A percentile compares a stretch with the other conserved stretches of the same genome.
Evolutionary conservation across 2,329 filamentous ascomycete species (phyloP).

Genomic region (Thelonectria rubi): DNA sequence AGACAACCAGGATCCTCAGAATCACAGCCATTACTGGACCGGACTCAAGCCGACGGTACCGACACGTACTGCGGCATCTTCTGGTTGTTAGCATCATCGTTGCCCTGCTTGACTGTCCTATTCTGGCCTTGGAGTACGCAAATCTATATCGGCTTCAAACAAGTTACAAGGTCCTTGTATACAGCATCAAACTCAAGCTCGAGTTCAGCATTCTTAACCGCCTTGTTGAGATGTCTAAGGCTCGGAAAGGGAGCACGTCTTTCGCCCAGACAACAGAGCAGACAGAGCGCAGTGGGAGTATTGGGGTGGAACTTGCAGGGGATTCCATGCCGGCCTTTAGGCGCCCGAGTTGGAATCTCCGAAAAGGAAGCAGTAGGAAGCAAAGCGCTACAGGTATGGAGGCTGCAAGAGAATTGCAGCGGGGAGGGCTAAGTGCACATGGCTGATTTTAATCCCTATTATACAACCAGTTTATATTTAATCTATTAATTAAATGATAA

Average conservation of each 20-base stretch:
- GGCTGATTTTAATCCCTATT: no score
- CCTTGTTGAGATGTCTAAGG: slow-evolving; percentile 38
- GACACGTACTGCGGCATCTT: slow-evolving; percentile 45
- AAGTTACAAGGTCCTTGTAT: slow-evolving; percentile 38
- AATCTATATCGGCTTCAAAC: slow-evolving; percentile 45
- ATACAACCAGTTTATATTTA: no score
- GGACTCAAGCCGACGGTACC: slow-evolving; percentile 19
- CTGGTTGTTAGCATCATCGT: slow-evolving; percentile 54
- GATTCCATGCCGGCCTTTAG: background rate
- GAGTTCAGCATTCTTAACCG: slow-evolving; percentile 50
- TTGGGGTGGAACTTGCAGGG: background rate
- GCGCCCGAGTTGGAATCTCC: background rate
- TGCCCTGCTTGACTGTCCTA: slow-evolving; percentile 49
- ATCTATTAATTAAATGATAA: no score
- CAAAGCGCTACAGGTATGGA: background rate
- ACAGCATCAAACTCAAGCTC: slow-evolving; percentile 50
- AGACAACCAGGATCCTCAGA: slow-evolving; percentile 58
- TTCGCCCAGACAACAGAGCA: background rate
- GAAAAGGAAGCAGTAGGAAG: background rate
- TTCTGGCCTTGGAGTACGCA: slow-evolving; percentile 49
- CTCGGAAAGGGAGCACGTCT: background rate
- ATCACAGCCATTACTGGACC: slow-evolving; percentile 46
- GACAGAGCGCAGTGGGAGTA: background rate
- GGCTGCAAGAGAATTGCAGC: background rate
- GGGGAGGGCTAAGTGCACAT: no score